These are phyloP conservation scores for Arthroderma sp. DNA, from an alignment of 2,329 filamentous ascomycete species.

Conservation along the genomic window DNA sequence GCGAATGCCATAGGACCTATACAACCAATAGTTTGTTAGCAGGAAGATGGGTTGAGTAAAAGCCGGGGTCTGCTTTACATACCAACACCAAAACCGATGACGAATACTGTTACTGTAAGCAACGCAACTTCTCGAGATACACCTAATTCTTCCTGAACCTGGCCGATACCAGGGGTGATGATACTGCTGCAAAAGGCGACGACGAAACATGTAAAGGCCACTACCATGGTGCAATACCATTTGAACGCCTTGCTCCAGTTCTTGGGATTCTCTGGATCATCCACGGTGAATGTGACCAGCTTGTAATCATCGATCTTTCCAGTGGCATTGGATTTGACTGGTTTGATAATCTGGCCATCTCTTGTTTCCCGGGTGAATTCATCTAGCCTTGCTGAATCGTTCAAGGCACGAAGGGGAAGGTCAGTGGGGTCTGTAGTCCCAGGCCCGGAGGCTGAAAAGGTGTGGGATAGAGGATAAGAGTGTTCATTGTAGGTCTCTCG, in stretches of 20 bases:
- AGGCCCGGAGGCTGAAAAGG: conserved; percentile 14
- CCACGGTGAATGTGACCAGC: conserved; percentile 55
- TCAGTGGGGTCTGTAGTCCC: conserved; percentile 34
- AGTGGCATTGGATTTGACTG: conserved; percentile 41
- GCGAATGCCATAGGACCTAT: conserved; percentile 64
- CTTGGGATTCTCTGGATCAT: conserved; percentile 68
- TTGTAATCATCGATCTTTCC: conserved; percentile 43
- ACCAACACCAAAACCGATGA: conserved; percentile 69
- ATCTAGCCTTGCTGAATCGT: conserved; percentile 45
- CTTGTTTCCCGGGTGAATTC: conserved; percentile 54
- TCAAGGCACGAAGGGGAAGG: conserved; percentile 54
- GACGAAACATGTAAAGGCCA: conserved; percentile 62
- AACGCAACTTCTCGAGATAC: conserved; percentile 61
- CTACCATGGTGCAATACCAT: conserved; percentile 77
- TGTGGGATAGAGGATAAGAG: conserved; percentile 8
- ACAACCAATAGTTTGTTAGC: conserved; percentile 5
- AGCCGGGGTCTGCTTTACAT: conserved; percentile 13
- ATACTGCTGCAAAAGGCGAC: conserved; percentile 60
- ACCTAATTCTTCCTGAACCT: conserved; percentile 49
- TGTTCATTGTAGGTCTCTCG: too few species aligned
- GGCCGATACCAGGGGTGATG: conserved; percentile 61
- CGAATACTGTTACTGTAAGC: conserved; percentile 61
- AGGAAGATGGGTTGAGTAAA: neutral
- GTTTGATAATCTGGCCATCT: conserved; percentile 47
- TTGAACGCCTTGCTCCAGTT: conserved; percentile 70